These are phyloP conservation scores for Calonectria pteridis DNA, from an alignment of 2,329 filamentous ascomycete species.

Conservation along the genomic window DNA sequence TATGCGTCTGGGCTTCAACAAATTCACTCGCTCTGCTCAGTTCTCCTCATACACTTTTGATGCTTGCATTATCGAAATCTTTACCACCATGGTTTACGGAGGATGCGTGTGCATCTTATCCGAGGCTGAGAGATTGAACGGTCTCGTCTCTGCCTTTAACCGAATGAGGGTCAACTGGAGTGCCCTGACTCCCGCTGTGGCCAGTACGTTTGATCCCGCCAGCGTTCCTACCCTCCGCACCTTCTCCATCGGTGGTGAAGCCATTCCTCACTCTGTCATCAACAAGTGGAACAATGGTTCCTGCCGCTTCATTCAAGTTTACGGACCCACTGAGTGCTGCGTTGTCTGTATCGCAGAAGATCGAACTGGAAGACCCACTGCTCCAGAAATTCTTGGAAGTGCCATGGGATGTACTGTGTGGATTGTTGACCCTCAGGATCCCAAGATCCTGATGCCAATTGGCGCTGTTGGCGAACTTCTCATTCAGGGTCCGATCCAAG, in stretches of 20 bases:
- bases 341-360: not conserved
- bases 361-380: not conserved
- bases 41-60: constrained; percentile 42
- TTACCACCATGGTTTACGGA: constrained; percentile 36
- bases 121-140: constrained; percentile 32
- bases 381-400: not conserved
- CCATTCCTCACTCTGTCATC: not conserved
- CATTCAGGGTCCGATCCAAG: constrained; percentile 9
- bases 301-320: not conserved
- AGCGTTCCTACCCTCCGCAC: not conserved
- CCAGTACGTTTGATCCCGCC: not conserved
- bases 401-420: not conserved
- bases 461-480: constrained; percentile 17
- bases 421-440: constrained; percentile 3
- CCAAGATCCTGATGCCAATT: not conserved
- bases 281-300: constrained; percentile 3
- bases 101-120: constrained; percentile 41
- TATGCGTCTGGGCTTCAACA: not conserved
- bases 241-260: constrained; percentile 3
- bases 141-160: constrained; percentile 29
- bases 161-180: constrained; percentile 30
- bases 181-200: constrained; percentile 18
- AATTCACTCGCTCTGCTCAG: constrained; percentile 21
- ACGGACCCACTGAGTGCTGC: constrained; percentile 3
- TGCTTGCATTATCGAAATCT: constrained; percentile 34